phyloP scores from a whole-genome alignment of 768 basidiomycete species.

The Pleurotus sapidus region DNA sequence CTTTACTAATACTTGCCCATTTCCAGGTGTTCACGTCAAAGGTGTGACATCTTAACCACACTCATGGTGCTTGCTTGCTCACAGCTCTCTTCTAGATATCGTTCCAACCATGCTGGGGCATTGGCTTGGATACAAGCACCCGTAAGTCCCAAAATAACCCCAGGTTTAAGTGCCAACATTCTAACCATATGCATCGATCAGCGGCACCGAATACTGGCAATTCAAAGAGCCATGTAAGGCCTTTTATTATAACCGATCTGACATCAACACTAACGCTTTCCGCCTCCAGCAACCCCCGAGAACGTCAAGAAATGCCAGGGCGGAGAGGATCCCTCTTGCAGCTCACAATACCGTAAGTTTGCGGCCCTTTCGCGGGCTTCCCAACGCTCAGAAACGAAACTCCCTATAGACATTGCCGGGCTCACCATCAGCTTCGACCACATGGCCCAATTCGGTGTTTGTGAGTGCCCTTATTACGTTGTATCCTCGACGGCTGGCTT shows the following conservation, averaged over 20 bases:
- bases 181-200: too few species aligned
- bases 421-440: slow-evolving; percentile 6
- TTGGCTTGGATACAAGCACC: not conserved
- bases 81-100: not conserved
- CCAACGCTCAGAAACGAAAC: not conserved
- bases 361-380: not conserved
- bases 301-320: slow-evolving; percentile 1
- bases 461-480: not conserved
- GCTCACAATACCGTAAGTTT: slow-evolving; percentile 1
- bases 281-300: not conserved
- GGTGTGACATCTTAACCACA: not conserved
- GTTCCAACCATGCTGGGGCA: slow-evolving; percentile 5
- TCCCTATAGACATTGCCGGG: not conserved
- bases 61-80: too few species aligned
- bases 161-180: too few species aligned
- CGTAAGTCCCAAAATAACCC: not conserved
- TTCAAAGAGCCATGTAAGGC: not conserved
- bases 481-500: too few species aligned
- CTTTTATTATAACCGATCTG: not conserved
- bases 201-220: slow-evolving; percentile 5
- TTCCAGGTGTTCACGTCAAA: slow-evolving; percentile 2
- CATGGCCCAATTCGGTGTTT: slow-evolving; percentile 6
- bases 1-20: not conserved
- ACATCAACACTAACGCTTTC: not conserved
- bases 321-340: not conserved